These are phyloP conservation scores for Mortierella sp. DNA, from an alignment of 371 early-diverging fungal genomes.

Conservation along the genomic window DNA sequence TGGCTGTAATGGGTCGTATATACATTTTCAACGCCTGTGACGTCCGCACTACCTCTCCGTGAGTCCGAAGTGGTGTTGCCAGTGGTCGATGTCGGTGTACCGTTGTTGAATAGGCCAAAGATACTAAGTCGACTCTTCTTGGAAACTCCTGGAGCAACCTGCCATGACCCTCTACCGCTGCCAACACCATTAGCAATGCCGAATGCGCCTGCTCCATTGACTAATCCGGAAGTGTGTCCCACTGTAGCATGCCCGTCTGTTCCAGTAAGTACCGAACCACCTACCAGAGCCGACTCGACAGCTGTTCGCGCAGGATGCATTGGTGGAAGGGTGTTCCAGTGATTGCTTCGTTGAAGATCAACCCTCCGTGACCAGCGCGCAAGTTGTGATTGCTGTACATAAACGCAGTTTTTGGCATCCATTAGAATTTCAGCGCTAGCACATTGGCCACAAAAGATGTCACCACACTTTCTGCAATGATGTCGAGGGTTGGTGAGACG, in stretches of 20 bases:
- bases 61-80: slow-evolving; percentile 27
- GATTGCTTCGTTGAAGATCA: slow-evolving; percentile 37
- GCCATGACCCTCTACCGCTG: slow-evolving; percentile 41
- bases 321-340: slow-evolving; percentile 49
- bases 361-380: slow-evolving; percentile 47
- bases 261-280: too few relatives aligned
- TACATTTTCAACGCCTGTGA: slow-evolving; percentile 12
- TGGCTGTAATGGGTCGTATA: slow-evolving; percentile 19
- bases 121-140: slow-evolving; percentile 44
- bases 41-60: slow-evolving; percentile 35
- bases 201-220: slow-evolving; percentile 1
- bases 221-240: slow-evolving; percentile 12
- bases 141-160: slow-evolving; percentile 18
- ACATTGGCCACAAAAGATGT: slow-evolving; percentile 45
- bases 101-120: slow-evolving; percentile 35
- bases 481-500: slow-evolving; percentile 49
- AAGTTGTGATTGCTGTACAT: slow-evolving; percentile 49
- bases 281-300: slow-evolving; percentile 27
- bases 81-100: slow-evolving; percentile 1
- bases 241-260: slow-evolving; percentile 13
- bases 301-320: slow-evolving; percentile 48
- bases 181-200: slow-evolving; percentile 19
- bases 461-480: slow-evolving; percentile 51
- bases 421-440: slow-evolving; percentile 52
- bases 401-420: slow-evolving; percentile 54